Evolutionary conservation across 306 rosid genomes (phyloP).

Genomic region (Canavalia ensiformis): DNA sequence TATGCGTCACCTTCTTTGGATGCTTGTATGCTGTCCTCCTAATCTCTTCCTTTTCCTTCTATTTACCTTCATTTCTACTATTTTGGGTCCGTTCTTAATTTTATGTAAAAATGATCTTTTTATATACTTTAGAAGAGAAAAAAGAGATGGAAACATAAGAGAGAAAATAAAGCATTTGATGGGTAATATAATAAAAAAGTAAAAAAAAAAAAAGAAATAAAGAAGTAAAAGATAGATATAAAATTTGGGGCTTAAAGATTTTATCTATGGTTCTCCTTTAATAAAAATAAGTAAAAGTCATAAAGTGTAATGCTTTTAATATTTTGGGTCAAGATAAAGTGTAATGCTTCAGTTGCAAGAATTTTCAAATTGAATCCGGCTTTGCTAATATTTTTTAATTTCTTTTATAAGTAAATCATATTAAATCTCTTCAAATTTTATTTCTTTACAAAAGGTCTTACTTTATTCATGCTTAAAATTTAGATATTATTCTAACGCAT

Average conservation of each 20-base stretch:
- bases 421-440: no score
- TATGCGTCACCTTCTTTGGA: conserved; percentile 48
- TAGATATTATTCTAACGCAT: no score
- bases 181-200: background rate
- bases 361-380: background rate
- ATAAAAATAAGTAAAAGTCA: background rate
- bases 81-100: background rate
- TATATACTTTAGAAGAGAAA: background rate
- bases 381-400: background rate
- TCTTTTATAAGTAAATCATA: no score
- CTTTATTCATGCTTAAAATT: no score
- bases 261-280: background rate
- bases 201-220: background rate
- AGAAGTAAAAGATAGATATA: background rate
- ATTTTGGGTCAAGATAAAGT: background rate
- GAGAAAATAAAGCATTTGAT: background rate
- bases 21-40: background rate
- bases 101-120: background rate
- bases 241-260: background rate
- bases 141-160: background rate
- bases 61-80: background rate
- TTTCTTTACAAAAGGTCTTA: no score
- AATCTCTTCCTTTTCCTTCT: conserved; percentile 6
- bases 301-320: background rate
- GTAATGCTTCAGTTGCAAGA: background rate